phyloP scores from a whole-genome alignment of 2,329 filamentous ascomycete species.

The Fusarium protoensiforme region DNA sequence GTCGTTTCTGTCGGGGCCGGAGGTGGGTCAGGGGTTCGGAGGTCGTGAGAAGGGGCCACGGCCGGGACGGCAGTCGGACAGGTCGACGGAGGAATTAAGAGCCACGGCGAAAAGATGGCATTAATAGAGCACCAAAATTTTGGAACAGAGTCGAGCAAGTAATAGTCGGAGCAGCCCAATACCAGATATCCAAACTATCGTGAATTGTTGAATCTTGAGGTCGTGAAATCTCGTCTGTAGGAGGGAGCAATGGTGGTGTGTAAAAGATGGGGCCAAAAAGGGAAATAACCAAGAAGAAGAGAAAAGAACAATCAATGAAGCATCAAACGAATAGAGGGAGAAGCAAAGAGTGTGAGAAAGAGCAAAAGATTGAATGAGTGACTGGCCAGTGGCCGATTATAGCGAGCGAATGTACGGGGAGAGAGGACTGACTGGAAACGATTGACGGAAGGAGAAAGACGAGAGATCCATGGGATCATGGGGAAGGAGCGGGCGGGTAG shows the following conservation, averaged over 20 bases:
- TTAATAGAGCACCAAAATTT: slow-evolving; percentile 25
- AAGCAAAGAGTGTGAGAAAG: slow-evolving; percentile 38
- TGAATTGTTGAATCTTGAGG: slow-evolving; percentile 16
- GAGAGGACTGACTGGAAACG: slow-evolving; percentile 29
- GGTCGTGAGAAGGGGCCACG: slow-evolving; percentile 13
- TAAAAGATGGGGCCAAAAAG: slow-evolving; percentile 22
- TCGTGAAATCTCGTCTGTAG: slow-evolving; percentile 25
- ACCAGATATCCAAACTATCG: slow-evolving; percentile 26
- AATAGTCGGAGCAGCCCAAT: slow-evolving; percentile 19
- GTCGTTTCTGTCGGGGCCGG: slow-evolving; percentile 22
- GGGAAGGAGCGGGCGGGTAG: slow-evolving; percentile 37
- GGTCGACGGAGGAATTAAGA: slow-evolving; percentile 26
- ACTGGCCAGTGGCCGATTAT: slow-evolving; percentile 44
- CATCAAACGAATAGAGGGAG: slow-evolving; percentile 14
- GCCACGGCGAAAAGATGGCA: slow-evolving; percentile 13
- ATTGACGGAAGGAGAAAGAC: slow-evolving; percentile 35
- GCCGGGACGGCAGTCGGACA: slow-evolving; percentile 19
- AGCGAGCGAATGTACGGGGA: slow-evolving; percentile 38
- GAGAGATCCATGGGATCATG: slow-evolving; percentile 35
- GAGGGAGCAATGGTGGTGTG: slow-evolving; percentile 25
- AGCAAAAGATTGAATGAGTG: slow-evolving; percentile 39
- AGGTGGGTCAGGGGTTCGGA: slow-evolving; percentile 32
- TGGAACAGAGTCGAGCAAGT: slow-evolving; percentile 2
- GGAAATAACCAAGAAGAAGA: slow-evolving; percentile 26
- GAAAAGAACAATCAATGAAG: slow-evolving; percentile 19